Evolutionary conservation across 129 eudicot species (phyloP).

Genomic region (Helianthus annuus): DNA sequence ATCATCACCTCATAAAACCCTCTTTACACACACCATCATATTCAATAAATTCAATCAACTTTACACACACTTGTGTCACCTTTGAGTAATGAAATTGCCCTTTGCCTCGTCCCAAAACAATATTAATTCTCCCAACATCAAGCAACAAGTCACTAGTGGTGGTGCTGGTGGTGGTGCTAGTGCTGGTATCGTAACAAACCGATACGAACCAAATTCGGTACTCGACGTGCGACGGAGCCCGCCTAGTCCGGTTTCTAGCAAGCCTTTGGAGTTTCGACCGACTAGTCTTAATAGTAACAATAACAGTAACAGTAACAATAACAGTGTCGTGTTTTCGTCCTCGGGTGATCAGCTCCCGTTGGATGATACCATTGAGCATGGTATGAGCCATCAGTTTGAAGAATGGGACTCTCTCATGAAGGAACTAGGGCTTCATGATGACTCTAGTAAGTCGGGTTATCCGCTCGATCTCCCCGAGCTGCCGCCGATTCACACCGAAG

Average conservation of each 20-base stretch:
- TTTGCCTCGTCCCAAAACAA: slow-evolving; percentile 53
- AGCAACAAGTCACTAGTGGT: slow-evolving; percentile 24
- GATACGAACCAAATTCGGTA: slow-evolving; percentile 94
- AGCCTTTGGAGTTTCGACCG: slow-evolving; percentile 29
- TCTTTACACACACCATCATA: slow-evolving; percentile 1
- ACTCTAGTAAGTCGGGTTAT: slow-evolving; percentile 47
- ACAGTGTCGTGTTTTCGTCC: slow-evolving; percentile 24
- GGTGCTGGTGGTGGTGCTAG: slow-evolving; percentile 4
- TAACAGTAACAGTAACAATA: not conserved
- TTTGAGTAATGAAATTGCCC: slow-evolving; percentile 88
- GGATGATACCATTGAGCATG: slow-evolving; percentile 49
- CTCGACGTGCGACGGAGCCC: slow-evolving; percentile 87
- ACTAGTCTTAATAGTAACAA: slow-evolving; percentile 13
- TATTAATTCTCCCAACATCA: slow-evolving; percentile 23
- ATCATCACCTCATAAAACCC: slow-evolving; percentile 39
- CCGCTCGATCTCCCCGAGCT: slow-evolving; percentile 52
- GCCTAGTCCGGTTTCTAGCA: slow-evolving; percentile 49
- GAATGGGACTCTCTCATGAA: slow-evolving; percentile 94
- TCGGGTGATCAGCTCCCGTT: slow-evolving; percentile 41
- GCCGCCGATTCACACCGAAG: slow-evolving; percentile 45
- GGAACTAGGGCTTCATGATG: slow-evolving; percentile 89
- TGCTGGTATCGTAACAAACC: slow-evolving; percentile 14
- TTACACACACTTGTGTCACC: slow-evolving; percentile 2
- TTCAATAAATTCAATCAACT: not conserved
- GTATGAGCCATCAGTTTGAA: slow-evolving; percentile 62